Evolutionary conservation across 257 asterid genomes (phyloP), one percentile per base, ranked within the genome.

Genomic region (Fraxinus quadrangulata): DNA sequence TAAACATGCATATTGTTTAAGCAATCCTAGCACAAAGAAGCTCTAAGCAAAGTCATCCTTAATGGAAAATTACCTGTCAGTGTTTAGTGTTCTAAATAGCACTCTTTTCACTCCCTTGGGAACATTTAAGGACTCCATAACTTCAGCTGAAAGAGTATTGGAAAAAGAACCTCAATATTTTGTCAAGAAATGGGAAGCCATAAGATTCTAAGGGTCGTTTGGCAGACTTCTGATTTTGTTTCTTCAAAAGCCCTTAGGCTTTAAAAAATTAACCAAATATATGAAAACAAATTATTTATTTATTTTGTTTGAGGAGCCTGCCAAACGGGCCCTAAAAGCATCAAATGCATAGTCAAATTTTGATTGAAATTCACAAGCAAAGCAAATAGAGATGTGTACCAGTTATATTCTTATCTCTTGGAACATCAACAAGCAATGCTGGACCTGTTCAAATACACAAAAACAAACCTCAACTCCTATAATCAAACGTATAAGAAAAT

Each of bases 81-180:
- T 89, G 85, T 95, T 95, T 19, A 93, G 88, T 56, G 99, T 95
- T 83, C 98, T 84, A 87, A 95, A 95, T 73, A 95, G 90, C 72
- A 95, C 99, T 82, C 99, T 92, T 82, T 74, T 90, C 61, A 93
- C 96, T 77, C 99, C 99, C 86, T 76, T 85, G 5, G 99, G 99
- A 36, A 95, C 91, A 85, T 88, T 70, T 40, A 93, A 86, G 72
- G 97, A 90, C 87, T 90, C 86, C 99, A 95, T 90, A 36, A 86
- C 97, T 70, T 91, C 96, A 84, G 98, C 99, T 95, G 72, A 40
- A 54, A 49, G 75, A 54, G 34, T 72, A 9, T 40, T 40, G 47
- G 47, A 74, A 10, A 19, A 1, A 49, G 1, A 49, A 16, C 19
- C n/a, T 49, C 6, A 49, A 2, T 17, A 49, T 49, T 3, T 14